phyloP scores from a whole-genome alignment of 352 stramenopile species.

The Phytophthora litchii region DNA sequence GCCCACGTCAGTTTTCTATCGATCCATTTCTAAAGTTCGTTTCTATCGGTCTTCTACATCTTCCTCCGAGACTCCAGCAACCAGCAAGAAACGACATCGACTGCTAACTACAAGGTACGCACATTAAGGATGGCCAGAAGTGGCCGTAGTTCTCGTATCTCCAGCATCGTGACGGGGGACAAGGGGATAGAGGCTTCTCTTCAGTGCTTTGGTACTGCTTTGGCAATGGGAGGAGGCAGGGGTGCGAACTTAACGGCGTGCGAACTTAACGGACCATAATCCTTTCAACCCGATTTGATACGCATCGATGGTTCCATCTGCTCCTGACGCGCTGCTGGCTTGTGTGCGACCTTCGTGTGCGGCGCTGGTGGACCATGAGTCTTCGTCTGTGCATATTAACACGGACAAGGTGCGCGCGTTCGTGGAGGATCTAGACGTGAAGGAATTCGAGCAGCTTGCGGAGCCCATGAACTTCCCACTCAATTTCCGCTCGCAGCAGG shows the following conservation, averaged over 20 bases:
- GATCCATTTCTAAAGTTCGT: constrained; percentile 16
- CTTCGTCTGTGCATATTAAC: constrained; percentile 56
- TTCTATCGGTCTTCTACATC: constrained; percentile 9
- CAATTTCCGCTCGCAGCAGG: constrained; percentile 71
- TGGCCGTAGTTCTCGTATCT: constrained; percentile 81
- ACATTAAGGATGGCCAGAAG: constrained; percentile 87
- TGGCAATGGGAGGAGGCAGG: constrained; percentile 23
- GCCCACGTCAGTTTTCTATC: constrained; percentile 1
- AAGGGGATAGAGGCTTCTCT: constrained; percentile 20
- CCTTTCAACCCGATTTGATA: constrained; percentile 12
- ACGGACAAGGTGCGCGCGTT: constrained; percentile 56
- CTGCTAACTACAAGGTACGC: constrained; percentile 18
- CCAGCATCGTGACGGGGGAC: constrained; percentile 55
- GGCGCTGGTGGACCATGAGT: constrained; percentile 47
- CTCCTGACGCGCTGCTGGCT: constrained; percentile 35
- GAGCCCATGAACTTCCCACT: constrained; percentile 70
- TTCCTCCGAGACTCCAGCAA: neutral
- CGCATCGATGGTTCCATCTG: constrained; percentile 38
- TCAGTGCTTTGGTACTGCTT: constrained; percentile 6
- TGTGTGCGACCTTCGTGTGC: constrained; percentile 64
- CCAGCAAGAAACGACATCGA: neutral
- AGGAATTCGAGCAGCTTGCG: constrained; percentile 54
- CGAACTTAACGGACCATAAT: constrained; percentile 19
- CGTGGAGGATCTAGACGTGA: constrained; percentile 53
- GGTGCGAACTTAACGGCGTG: constrained; percentile 8